A percentile compares a stretch with the other conserved stretches of the same genome.
These are phyloP conservation scores for Niveomyces coronatus DNA, from an alignment of 2,329 filamentous ascomycete genomes.

Conservation along the genomic window DNA sequence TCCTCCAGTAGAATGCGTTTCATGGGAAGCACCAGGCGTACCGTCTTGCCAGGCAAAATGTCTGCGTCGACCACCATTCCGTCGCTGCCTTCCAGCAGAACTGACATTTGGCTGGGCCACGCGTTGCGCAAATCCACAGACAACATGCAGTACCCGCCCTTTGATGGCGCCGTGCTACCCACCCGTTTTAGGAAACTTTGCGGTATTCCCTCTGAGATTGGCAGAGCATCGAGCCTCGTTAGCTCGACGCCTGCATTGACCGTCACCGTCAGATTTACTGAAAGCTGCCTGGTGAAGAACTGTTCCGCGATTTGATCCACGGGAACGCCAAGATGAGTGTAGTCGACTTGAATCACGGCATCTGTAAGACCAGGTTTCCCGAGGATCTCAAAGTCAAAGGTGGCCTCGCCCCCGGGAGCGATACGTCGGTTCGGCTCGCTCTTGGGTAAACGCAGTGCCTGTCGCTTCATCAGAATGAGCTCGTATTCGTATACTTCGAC, in stretches of 20 bases:
- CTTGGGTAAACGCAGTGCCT: slow-evolving; percentile 50
- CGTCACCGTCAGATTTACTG: slow-evolving; percentile 72
- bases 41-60: slow-evolving; percentile 58
- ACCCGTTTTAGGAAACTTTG: slow-evolving; percentile 44
- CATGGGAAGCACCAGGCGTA: slow-evolving; percentile 65
- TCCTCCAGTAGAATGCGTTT: slow-evolving; percentile 67
- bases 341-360: slow-evolving; percentile 75
- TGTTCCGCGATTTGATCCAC: slow-evolving; percentile 56
- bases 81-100: slow-evolving; percentile 48
- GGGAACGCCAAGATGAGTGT: slow-evolving; percentile 66
- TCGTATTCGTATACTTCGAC: slow-evolving; percentile 82
- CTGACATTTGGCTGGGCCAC: slow-evolving; percentile 70
- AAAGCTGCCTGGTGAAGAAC: slow-evolving; percentile 78
- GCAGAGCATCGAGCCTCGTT: slow-evolving; percentile 66
- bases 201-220: slow-evolving; percentile 59
- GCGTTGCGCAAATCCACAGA: slow-evolving; percentile 79
- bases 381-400: slow-evolving; percentile 73
- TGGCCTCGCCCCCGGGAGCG: slow-evolving; percentile 53
- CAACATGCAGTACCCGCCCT: slow-evolving; percentile 61
- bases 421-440: slow-evolving; percentile 50
- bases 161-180: slow-evolving; percentile 23
- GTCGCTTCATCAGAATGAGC: slow-evolving; percentile 63
- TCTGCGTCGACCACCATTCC: slow-evolving; percentile 40
- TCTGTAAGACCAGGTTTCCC: slow-evolving; percentile 77
- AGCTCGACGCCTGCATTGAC: slow-evolving; percentile 88